phyloP scores from a whole-genome alignment of 2,329 filamentous ascomycete species.

The Epichloe sp. region DNA sequence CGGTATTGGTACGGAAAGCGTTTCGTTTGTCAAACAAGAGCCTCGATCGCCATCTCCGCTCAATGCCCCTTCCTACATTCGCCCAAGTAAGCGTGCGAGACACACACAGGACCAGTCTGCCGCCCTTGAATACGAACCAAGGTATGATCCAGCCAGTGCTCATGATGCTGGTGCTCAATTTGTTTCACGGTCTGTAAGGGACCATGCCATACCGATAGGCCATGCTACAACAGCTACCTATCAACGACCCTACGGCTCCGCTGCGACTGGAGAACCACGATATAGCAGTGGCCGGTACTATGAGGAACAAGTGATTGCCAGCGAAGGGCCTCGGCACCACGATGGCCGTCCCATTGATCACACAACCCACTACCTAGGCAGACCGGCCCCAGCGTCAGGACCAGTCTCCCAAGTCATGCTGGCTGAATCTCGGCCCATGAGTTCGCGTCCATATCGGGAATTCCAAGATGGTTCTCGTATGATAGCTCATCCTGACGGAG shows the following conservation, averaged over 20 bases:
- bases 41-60: constrained; percentile 51
- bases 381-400: constrained; percentile 25
- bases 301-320: constrained; percentile 18
- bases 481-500: constrained; percentile 34
- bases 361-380: constrained; percentile 22
- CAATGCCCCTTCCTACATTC: constrained; percentile 35
- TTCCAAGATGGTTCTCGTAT: constrained; percentile 28
- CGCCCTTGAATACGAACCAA: constrained; percentile 23
- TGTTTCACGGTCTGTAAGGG: constrained; percentile 16
- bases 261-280: constrained; percentile 15
- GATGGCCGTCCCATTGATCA: constrained; percentile 21
- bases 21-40: constrained; percentile 49
- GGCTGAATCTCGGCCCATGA: constrained; percentile 27
- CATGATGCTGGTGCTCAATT: constrained; percentile 22
- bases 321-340: constrained; percentile 19
- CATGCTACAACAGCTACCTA: not conserved
- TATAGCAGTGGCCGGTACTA: constrained; percentile 20
- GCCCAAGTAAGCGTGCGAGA: constrained; percentile 44
- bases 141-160: constrained; percentile 27
- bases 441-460: constrained; percentile 31
- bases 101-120: constrained; percentile 28
- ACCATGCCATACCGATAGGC: constrained; percentile 13
- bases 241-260: constrained; percentile 11
- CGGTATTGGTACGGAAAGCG: constrained; percentile 31
- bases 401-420: constrained; percentile 29